phyloP scores from a whole-genome alignment of 75 land plant species.

The Picea glauca region DNA sequence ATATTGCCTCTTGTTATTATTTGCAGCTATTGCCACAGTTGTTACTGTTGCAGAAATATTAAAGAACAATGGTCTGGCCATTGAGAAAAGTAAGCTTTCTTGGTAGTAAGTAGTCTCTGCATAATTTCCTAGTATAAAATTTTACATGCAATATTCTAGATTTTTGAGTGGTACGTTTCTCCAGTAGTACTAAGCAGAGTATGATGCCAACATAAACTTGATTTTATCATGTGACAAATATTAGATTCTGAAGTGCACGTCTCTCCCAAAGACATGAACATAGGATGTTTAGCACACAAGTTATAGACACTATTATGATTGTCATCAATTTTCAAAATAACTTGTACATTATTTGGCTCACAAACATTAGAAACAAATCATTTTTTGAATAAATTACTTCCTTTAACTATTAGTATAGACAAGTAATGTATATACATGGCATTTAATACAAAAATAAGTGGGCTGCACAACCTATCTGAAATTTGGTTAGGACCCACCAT shows the following conservation, averaged over 20 bases:
- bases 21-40: constrained; percentile 61
- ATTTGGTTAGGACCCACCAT: no score
- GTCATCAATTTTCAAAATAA: no score
- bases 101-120: not conserved
- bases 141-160: not conserved
- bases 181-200: not conserved
- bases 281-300: no score
- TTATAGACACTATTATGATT: no score
- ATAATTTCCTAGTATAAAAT: not conserved
- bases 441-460: no score
- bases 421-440: no score
- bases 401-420: no score
- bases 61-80: constrained; percentile 63
- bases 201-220: not conserved
- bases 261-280: not conserved
- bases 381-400: no score
- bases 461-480: no score
- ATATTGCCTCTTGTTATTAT: not conserved
- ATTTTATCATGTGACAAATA: not conserved
- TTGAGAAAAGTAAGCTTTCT: constrained; percentile 46
- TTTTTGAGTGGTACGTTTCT: not conserved
- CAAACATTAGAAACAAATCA: no score
- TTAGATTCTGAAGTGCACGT: not conserved
- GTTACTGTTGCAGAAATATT: constrained; percentile 66
- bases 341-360: no score